These are phyloP conservation scores for Aspergillus oerlinghausenensis DNA, from an alignment of 2,329 filamentous ascomycete species.

Conservation along the genomic window DNA sequence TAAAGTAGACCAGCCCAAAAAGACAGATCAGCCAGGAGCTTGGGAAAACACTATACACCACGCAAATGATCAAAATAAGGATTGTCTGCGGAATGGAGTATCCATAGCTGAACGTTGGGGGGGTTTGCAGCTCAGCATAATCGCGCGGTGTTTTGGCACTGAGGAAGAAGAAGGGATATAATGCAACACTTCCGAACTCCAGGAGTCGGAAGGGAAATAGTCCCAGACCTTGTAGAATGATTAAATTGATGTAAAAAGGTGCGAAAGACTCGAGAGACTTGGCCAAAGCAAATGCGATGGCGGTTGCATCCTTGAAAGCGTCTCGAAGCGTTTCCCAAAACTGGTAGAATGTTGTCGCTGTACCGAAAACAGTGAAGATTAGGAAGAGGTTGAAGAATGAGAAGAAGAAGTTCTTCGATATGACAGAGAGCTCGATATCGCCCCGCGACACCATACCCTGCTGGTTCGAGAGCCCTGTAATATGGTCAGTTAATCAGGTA, in stretches of 20 bases:
- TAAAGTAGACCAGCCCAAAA: slow-evolving; percentile 64
- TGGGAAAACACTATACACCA: slow-evolving; percentile 86
- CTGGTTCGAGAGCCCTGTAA: slow-evolving; percentile 66
- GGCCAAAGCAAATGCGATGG: slow-evolving; percentile 71
- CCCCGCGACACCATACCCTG: slow-evolving; percentile 95
- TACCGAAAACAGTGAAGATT: slow-evolving; percentile 83
- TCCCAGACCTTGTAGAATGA: slow-evolving; percentile 89
- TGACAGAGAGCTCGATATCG: slow-evolving; percentile 88
- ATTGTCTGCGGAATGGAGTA: slow-evolving; percentile 92
- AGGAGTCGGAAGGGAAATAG: slow-evolving; percentile 88
- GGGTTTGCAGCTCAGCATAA: slow-evolving; percentile 73
- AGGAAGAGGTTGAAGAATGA: slow-evolving; percentile 99
- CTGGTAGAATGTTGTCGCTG: slow-evolving; percentile 68
- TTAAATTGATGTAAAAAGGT: slow-evolving; percentile 87
- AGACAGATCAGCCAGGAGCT: slow-evolving; percentile 76
- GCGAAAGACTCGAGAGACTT: slow-evolving; percentile 68
- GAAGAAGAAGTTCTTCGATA: slow-evolving; percentile 99
- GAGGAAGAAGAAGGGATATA: slow-evolving; percentile 77
- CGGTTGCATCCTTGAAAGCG: slow-evolving; percentile 71
- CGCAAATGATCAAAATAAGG: slow-evolving; percentile 88
- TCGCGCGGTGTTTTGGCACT: slow-evolving; percentile 85
- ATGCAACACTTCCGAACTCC: slow-evolving; percentile 77
- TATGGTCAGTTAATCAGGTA: slow-evolving; percentile 7
- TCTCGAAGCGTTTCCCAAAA: slow-evolving; percentile 63
- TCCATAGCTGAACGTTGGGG: slow-evolving; percentile 88